A percentile compares a stretch with the other conserved stretches of the same genome.
phyloP scores from a whole-genome alignment of 768 basidiomycete genomes.

The Leccinum truebloodii region DNA sequence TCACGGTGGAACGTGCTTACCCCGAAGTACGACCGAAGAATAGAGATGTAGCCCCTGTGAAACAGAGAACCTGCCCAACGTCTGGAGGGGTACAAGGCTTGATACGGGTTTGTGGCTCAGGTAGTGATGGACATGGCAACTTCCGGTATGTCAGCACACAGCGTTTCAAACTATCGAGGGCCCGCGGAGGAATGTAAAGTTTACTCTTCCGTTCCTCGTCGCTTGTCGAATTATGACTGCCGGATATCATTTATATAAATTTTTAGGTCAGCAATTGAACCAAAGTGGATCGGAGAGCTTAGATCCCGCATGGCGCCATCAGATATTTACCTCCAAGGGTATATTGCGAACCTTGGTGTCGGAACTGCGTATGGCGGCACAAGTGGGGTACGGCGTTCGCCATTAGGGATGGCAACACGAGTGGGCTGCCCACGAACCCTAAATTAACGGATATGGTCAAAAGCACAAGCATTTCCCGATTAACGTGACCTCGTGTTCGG shows the following conservation, averaged over 20 bases:
- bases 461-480: constrained; percentile 28
- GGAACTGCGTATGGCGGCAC: constrained; percentile 8
- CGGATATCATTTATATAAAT: neutral
- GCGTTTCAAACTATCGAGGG: constrained; percentile 24
- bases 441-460: constrained; percentile 34
- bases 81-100: neutral
- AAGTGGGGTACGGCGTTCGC: constrained; percentile 24
- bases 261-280: constrained; percentile 2
- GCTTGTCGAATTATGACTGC: constrained; percentile 8
- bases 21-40: constrained; percentile 7
- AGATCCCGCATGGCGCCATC: constrained; percentile 21
- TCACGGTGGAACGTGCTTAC: neutral
- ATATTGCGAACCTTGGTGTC: constrained; percentile 17
- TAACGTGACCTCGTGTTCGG: constrained; percentile 22
- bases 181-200: constrained; percentile 26
- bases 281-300: constrained; percentile 15
- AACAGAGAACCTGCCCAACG: neutral
- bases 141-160: constrained; percentile 16
- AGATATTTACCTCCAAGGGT: constrained; percentile 18
- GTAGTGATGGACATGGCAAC: constrained; percentile 6
- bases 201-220: constrained; percentile 9
- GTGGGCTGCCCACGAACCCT: constrained; percentile 25
- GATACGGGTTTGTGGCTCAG: neutral
- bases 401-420: constrained; percentile 21
- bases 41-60: constrained; percentile 1